Conservation (phyloP, 2,329 filamentous ascomycete genomes). For the Alternaria longipes region DNA sequence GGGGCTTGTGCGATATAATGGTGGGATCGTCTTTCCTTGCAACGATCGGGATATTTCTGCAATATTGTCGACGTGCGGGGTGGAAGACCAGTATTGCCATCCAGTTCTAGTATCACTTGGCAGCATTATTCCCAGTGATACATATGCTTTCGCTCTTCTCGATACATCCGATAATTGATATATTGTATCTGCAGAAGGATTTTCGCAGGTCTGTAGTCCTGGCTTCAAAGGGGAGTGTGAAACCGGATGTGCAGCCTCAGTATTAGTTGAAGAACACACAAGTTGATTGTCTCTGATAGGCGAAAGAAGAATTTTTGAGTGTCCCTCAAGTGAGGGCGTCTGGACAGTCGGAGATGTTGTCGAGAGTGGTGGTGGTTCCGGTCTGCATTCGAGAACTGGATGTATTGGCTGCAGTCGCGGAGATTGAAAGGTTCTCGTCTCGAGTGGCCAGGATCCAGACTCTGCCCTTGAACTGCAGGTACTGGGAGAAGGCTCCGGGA, state of each 20-base stretch:
- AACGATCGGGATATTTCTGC: constrained; percentile 4
- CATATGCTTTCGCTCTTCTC: constrained; percentile 36
- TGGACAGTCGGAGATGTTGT: constrained; percentile 27
- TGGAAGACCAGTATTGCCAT: constrained; percentile 5
- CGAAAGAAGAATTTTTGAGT: neutral
- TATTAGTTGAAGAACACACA: neutral
- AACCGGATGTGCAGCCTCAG: neutral
- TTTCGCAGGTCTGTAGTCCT: neutral
- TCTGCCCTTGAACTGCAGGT: constrained; percentile 23
- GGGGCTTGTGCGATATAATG: constrained; percentile 22
- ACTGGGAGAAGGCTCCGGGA: constrained; percentile 44
- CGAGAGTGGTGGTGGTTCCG: constrained; percentile 30
- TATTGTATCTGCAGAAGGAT: constrained; percentile 7
- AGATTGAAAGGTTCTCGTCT: constrained; percentile 14
- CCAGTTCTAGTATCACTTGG: constrained; percentile 17
- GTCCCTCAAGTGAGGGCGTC: neutral
- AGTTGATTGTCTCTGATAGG: neutral
- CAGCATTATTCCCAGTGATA: constrained; percentile 28
- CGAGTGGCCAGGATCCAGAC: constrained; percentile 18
- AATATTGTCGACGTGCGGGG: neutral
- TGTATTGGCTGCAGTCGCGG: constrained; percentile 32
- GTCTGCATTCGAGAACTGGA: constrained; percentile 17
- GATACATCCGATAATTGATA: constrained; percentile 28
- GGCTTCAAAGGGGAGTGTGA: neutral
- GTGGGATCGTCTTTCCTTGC: constrained; percentile 23